These are phyloP conservation scores for Thalassia testudinum DNA, from an alignment of 116 monocot species.

Conservation along the genomic window DNA sequence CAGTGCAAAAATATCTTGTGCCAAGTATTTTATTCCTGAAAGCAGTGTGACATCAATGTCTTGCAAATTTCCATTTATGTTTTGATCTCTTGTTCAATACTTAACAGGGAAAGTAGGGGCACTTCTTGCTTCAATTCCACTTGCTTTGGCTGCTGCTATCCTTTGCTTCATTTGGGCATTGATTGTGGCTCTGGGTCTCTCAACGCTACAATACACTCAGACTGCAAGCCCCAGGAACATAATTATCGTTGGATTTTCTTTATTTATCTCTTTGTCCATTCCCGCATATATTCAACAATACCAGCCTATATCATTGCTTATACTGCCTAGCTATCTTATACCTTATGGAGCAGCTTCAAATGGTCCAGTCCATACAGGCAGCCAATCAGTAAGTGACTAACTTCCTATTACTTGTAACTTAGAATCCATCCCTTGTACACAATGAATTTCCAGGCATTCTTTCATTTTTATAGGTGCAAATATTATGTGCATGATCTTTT, in stretches of 20 bases:
- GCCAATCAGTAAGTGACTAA: no score
- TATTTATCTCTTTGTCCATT: slow-evolving; percentile 84
- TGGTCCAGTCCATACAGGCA: slow-evolving; percentile 40
- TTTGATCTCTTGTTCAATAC: background rate
- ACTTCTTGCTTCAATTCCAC: slow-evolving; percentile 84
- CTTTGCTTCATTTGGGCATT: slow-evolving; percentile 95
- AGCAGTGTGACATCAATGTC: no score
- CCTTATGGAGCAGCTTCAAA: slow-evolving; percentile 86
- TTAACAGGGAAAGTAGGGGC: slow-evolving; percentile 90
- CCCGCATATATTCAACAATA: slow-evolving; percentile 95
- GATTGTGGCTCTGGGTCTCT: slow-evolving; percentile 72
- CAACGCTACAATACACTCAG: slow-evolving; percentile 80
- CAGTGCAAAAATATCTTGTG: no score
- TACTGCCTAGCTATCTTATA: slow-evolving; percentile 80
- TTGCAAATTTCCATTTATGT: no score
- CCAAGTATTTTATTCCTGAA: no score
- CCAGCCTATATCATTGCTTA: slow-evolving; percentile 53
- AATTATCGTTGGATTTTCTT: slow-evolving; percentile 88
- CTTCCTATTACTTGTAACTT: no score
- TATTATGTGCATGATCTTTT: no score
- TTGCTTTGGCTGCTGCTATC: slow-evolving; percentile 83
- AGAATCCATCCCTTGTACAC: no score
- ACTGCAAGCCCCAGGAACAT: slow-evolving; percentile 82
- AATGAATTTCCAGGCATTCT: no score
- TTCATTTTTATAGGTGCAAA: no score